Evolutionary conservation across 2,329 filamentous ascomycete genomes (phyloP).

Genomic region (Ampelomyces quisqualis): DNA sequence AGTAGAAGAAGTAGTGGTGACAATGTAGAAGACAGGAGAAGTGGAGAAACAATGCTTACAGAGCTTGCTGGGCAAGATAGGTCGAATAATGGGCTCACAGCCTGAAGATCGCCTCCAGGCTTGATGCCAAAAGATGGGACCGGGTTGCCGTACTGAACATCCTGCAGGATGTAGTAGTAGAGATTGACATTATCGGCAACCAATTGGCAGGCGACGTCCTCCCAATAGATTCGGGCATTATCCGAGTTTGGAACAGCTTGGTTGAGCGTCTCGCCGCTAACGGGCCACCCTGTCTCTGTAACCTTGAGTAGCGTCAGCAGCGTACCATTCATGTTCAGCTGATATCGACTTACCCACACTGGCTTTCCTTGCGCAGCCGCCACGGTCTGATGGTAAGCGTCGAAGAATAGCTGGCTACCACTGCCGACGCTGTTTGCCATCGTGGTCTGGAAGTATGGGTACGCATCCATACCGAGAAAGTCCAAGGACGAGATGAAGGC

Average conservation of each 20-base stretch:
- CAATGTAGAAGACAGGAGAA: constrained; percentile 18
- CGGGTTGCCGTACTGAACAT: constrained; percentile 59
- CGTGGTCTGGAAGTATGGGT: constrained; percentile 78
- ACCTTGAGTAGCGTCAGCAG: constrained; percentile 40
- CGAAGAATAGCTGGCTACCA: constrained; percentile 66
- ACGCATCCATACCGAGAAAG: constrained; percentile 82
- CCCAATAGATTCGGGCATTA: constrained; percentile 80
- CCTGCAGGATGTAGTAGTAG: constrained; percentile 75
- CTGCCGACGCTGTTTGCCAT: constrained; percentile 57
- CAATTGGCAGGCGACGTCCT: constrained; percentile 70
- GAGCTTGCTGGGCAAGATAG: constrained; percentile 36
- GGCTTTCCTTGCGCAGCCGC: constrained; percentile 64
- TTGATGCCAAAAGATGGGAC: constrained; percentile 72
- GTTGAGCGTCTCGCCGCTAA: constrained; percentile 64
- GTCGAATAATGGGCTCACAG: constrained; percentile 38
- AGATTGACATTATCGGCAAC: constrained; percentile 59
- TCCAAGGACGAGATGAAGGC: constrained; percentile 69
- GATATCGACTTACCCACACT: constrained; percentile 59
- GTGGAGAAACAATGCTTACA: constrained; percentile 28
- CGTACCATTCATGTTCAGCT: neutral
- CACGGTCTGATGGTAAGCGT: constrained; percentile 62
- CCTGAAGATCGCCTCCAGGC: constrained; percentile 45
- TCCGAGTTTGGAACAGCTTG: constrained; percentile 60
- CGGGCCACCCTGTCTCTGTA: constrained; percentile 86
- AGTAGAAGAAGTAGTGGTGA: constrained; percentile 23